Percentiles rank a stretch among this genome's conserved stretches.
These are phyloP conservation scores for Diddensiella caesifluorescens DNA, from an alignment of 805 yeast species.

Conservation along the genomic window DNA sequence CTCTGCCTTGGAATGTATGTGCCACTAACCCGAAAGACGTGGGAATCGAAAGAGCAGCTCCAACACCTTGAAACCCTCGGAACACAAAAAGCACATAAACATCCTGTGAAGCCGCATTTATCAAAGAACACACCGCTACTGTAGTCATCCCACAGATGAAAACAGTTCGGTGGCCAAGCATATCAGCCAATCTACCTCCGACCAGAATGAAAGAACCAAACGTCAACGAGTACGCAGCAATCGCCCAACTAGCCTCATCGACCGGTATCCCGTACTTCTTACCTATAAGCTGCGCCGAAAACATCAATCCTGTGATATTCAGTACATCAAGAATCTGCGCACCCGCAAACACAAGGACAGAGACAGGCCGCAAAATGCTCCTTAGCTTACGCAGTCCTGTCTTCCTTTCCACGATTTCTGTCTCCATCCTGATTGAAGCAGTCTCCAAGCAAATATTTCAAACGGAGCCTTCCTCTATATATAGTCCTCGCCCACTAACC, in stretches of 20 bases:
- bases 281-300: conserved; percentile 19
- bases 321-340: conserved; percentile 24
- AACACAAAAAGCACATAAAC: conserved; percentile 37
- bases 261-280: conserved; percentile 18
- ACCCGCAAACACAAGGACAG: conserved; percentile 15
- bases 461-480: not conserved
- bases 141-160: conserved; percentile 27
- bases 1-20: conserved; percentile 28
- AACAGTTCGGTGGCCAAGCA: conserved; percentile 36
- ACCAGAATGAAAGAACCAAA: conserved; percentile 41
- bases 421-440: not conserved
- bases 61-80: conserved; percentile 43
- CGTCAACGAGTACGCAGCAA: conserved; percentile 42
- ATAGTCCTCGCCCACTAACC: too few relatives aligned
- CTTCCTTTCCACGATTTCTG: not conserved
- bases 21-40: conserved; percentile 34
- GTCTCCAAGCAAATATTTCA: too few relatives aligned
- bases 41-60: conserved; percentile 41
- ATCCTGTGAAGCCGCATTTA: conserved; percentile 36
- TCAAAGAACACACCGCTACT: conserved; percentile 29
- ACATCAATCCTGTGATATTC: conserved; percentile 26
- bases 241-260: conserved; percentile 33
- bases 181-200: conserved; percentile 40
- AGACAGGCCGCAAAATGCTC: conserved; percentile 10
- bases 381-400: conserved; percentile 11